Percentiles rank a stretch among this genome's conserved stretches.
Evolutionary conservation across 2,329 filamentous ascomycete genomes (phyloP).

Genomic region (Hymenoscyphus fraxineus): DNA sequence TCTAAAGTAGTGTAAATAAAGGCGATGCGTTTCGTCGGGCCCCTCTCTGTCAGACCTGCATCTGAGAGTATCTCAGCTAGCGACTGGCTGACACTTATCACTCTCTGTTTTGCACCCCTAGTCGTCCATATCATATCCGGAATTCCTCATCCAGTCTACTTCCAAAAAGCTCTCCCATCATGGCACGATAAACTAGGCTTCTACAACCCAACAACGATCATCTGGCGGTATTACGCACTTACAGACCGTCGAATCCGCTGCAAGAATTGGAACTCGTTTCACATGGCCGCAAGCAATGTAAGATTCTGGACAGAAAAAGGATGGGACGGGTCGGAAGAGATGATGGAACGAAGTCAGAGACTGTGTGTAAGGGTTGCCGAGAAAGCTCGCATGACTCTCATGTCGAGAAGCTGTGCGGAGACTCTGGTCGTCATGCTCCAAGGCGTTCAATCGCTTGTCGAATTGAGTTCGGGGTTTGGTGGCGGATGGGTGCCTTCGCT

Average conservation of each 20-base stretch:
- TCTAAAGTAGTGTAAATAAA: no score
- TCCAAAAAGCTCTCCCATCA: background rate
- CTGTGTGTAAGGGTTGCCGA: background rate
- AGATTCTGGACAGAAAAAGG: slow-evolving; percentile 36
- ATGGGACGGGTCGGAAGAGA: slow-evolving; percentile 36
- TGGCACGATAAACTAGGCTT: slow-evolving; percentile 34
- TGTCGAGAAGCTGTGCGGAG: background rate
- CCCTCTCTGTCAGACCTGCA: background rate
- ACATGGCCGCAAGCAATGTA: slow-evolving; percentile 35
- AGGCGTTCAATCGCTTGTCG: slow-evolving; percentile 4
- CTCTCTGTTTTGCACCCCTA: slow-evolving; percentile 35
- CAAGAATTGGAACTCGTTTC: slow-evolving; percentile 28
- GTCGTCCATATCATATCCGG: slow-evolving; percentile 35
- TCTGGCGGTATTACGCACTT: slow-evolving; percentile 8
- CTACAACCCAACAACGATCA: slow-evolving; percentile 35
- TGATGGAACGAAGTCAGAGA: slow-evolving; percentile 20
- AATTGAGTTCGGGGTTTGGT: background rate
- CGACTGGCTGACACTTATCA: slow-evolving; percentile 35
- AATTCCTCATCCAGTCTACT: background rate
- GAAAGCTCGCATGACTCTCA: background rate
- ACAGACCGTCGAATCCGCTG: slow-evolving; percentile 33
- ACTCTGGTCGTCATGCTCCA: slow-evolving; percentile 3
- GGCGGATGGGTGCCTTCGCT: background rate
- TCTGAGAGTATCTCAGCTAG: background rate
- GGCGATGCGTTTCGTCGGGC: background rate